phyloP scores from a whole-genome alignment of 1,139 yeast species.

The Hansenula lynferdii region DNA sequence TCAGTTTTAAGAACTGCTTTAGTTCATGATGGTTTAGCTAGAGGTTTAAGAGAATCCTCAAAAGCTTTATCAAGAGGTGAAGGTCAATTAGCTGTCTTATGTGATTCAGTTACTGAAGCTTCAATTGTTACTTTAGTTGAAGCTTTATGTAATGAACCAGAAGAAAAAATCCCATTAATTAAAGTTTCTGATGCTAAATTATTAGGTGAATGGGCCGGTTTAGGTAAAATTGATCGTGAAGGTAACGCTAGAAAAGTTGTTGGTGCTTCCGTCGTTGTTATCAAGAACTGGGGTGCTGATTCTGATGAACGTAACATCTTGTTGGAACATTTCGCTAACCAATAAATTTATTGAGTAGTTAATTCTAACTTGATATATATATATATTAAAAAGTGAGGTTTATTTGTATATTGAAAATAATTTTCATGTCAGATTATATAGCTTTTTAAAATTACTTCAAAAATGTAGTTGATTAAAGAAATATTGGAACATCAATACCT shows the following conservation, averaged over 20 bases:
- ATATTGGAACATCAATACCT: conserved; percentile 25
- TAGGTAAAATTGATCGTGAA: conserved; percentile 99
- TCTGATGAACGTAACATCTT: conserved; percentile 97
- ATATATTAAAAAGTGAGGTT: neutral
- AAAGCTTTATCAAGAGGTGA: conserved; percentile 97
- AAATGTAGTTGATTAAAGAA: too few relatives aligned
- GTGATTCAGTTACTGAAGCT: conserved; percentile 98
- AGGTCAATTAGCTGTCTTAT: conserved; percentile 96
- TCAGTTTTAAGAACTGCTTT: conserved; percentile 98
- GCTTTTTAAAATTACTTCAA: too few relatives aligned
- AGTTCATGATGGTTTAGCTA: conserved; percentile 99
- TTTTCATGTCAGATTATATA: too few relatives aligned
- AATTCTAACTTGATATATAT: neutral
- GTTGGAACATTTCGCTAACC: conserved; percentile 92
- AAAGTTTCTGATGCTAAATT: conserved; percentile 99
- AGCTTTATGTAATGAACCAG: conserved; percentile 99
- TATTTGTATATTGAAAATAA: neutral
- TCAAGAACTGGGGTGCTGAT: conserved; percentile 99
- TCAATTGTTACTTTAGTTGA: conserved; percentile 96
- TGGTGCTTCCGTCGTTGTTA: conserved; percentile 99
- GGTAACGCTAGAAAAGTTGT: conserved; percentile 99
- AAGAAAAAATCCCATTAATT: conserved; percentile 94
- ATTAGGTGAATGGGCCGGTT: conserved; percentile 99
- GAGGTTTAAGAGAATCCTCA: conserved; percentile 99
- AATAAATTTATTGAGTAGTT: conserved; percentile 2